Conservation (phyloP, 768 basidiomycete genomes). For the Macrolepiota dolichaula region DNA sequence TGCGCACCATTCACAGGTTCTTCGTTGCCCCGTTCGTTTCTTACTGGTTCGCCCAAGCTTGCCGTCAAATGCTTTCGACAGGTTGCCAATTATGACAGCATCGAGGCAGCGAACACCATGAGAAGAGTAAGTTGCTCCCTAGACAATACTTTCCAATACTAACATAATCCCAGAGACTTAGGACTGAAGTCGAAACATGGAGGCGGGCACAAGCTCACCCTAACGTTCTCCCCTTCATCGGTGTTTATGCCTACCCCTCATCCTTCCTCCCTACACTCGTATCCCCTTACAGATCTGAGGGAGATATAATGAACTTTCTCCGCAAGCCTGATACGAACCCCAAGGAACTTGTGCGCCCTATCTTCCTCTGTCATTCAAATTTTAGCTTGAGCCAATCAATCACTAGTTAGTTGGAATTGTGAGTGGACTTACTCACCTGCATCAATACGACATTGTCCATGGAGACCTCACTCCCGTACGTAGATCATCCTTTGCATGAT, state of each 20-base stretch:
- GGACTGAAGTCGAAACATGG: background rate
- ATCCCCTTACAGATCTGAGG: slow-evolving; percentile 1
- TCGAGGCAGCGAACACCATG: background rate
- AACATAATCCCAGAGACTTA: background rate
- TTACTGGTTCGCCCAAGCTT: background rate
- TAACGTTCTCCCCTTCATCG: slow-evolving; percentile 3
- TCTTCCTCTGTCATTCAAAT: background rate
- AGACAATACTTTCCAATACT: background rate
- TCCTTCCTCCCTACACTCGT: slow-evolving; percentile 1
- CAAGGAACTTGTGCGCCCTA: background rate
- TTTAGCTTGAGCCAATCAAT: background rate
- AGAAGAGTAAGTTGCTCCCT: background rate
- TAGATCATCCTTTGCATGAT: background rate
- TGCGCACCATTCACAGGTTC: background rate
- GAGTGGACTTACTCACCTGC: slow-evolving; percentile 3
- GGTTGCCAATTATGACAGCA: background rate
- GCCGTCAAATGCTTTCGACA: slow-evolving; percentile 1
- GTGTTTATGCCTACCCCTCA: background rate
- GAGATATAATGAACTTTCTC: background rate
- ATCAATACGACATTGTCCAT: background rate
- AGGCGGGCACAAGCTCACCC: background rate
- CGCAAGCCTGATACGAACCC: background rate
- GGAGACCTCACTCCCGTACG: slow-evolving; percentile 8
- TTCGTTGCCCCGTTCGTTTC: no score
- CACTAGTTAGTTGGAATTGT: background rate